These are phyloP conservation scores for Mycena belliarum DNA, from an alignment of 768 basidiomycete species.

Conservation along the genomic window DNA sequence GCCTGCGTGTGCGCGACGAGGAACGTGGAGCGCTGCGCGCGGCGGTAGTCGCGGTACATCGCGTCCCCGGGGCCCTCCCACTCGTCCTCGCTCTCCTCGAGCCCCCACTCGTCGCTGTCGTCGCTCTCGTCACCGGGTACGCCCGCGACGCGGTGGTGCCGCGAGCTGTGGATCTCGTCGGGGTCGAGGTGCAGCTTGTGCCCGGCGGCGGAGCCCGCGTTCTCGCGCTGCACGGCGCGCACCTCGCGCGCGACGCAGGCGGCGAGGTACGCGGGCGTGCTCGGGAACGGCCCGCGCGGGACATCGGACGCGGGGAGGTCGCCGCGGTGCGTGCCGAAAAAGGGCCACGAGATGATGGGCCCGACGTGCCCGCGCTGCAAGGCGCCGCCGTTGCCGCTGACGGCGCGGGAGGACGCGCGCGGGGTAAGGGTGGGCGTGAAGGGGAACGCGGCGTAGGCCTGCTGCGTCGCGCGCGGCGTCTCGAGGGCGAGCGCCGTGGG, in stretches of 20 bases:
- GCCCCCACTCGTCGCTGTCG: conserved; percentile 76
- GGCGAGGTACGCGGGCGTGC: conserved; percentile 57
- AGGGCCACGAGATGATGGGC: conserved; percentile 88
- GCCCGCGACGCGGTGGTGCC: conserved; percentile 68
- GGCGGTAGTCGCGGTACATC: conserved; percentile 83
- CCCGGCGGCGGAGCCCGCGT: conserved; percentile 74
- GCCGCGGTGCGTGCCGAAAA: conserved; percentile 84
- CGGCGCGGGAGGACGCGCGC: conserved; percentile 18
- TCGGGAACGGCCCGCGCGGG: conserved; percentile 78
- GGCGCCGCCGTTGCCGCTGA: conserved; percentile 22
- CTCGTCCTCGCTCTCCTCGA: conserved; percentile 77
- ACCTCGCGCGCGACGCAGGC: conserved; percentile 76
- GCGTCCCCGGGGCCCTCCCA: conserved; percentile 75
- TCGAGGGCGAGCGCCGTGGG: conserved; percentile 28
- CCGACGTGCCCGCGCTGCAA: conserved; percentile 59
- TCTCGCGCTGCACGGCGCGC: conserved; percentile 70
- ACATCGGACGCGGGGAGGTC: conserved; percentile 73
- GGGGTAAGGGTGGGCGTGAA: conserved; percentile 43
- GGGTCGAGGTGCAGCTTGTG: conserved; percentile 82
- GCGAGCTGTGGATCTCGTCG: conserved; percentile 67
- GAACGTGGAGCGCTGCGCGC: conserved; percentile 80
- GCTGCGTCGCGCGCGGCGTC: conserved; percentile 45
- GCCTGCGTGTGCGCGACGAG: conserved; percentile 67
- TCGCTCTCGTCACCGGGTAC: conserved; percentile 76
- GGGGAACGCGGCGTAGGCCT: conserved; percentile 56